Conservation (phyloP, 305 asterid species). For the Rubia peregrina region DNA sequence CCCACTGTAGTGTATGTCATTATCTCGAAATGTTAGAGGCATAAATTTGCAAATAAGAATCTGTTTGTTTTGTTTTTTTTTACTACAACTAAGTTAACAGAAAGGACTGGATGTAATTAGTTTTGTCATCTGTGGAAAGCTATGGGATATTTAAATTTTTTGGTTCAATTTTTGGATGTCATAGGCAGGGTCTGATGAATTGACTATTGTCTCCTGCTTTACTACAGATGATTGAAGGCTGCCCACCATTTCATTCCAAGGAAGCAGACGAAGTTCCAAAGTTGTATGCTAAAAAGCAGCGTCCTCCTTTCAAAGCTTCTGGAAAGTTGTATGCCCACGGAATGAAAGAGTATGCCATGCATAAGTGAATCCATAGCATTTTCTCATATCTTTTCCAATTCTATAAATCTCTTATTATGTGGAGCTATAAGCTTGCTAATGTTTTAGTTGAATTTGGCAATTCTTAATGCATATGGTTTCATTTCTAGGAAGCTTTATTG, state of each 20-base stretch:
- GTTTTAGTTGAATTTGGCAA: neutral
- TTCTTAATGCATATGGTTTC: neutral
- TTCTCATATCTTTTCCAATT: neutral
- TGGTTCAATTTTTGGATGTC: conserved; percentile 11
- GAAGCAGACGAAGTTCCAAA: conserved; percentile 38
- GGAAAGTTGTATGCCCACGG: conserved; percentile 41
- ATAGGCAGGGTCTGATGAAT: conserved; percentile 15
- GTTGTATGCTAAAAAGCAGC: conserved; percentile 34
- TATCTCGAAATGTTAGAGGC: neutral
- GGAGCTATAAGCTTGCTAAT: neutral
- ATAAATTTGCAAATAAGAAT: neutral
- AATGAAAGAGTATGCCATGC: conserved; percentile 50
- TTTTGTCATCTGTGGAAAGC: neutral
- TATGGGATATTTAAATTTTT: conserved; percentile 2
- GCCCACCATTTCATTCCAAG: conserved; percentile 33
- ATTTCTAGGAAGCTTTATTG: neutral
- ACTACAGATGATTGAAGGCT: conserved; percentile 46
- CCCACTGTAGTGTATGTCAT: neutral
- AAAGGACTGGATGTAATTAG: neutral
- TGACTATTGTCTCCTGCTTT: conserved; percentile 23
- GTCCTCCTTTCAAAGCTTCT: conserved; percentile 42
- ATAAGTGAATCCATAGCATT: neutral
- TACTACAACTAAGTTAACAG: neutral
- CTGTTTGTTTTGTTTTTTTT: neutral
- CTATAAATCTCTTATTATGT: neutral